Conservation (phyloP, 352 stramenopile genomes). For the Phytopythium montanum region DNA sequence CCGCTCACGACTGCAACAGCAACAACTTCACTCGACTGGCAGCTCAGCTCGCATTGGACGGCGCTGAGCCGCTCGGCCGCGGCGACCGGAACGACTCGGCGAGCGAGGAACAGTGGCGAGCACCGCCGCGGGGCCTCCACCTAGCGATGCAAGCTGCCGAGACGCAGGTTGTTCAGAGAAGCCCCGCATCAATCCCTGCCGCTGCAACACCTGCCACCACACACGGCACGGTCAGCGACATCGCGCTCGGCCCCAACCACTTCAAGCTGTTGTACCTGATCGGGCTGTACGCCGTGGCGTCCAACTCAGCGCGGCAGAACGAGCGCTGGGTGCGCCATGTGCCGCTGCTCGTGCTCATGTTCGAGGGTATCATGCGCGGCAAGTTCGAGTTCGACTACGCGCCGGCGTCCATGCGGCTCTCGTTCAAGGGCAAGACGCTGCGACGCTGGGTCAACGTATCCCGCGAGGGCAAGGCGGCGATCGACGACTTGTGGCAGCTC, state of each 20-base stretch:
- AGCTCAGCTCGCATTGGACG: not conserved
- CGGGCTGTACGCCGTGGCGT: constrained; percentile 91
- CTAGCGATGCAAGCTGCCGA: constrained; percentile 8
- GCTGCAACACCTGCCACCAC: constrained; percentile 10
- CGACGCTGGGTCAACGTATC: constrained; percentile 92
- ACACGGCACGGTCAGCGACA: constrained; percentile 1
- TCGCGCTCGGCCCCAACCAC: constrained; percentile 92
- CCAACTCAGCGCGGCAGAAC: constrained; percentile 87
- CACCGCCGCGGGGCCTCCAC: not conserved
- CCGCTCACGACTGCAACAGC: not conserved
- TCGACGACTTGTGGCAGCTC: constrained; percentile 94
- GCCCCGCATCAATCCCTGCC: constrained; percentile 8
- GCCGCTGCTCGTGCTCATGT: constrained; percentile 95
- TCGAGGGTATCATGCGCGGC: constrained; percentile 93
- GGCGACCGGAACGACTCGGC: not conserved
- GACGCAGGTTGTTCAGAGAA: not conserved
- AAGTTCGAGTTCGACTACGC: constrained; percentile 97
- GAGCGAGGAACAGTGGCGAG: not conserved
- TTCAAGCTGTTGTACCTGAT: constrained; percentile 96
- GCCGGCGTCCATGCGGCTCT: constrained; percentile 92
- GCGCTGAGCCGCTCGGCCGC: not conserved
- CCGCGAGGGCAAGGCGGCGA: constrained; percentile 93
- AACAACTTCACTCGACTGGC: not conserved
- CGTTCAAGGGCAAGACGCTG: constrained; percentile 85
- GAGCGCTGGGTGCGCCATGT: constrained; percentile 96